Base-by-base conservation (phyloP, 139 green algal genomes). In the Auxenochlorella pyrenoidosa region DNA sequence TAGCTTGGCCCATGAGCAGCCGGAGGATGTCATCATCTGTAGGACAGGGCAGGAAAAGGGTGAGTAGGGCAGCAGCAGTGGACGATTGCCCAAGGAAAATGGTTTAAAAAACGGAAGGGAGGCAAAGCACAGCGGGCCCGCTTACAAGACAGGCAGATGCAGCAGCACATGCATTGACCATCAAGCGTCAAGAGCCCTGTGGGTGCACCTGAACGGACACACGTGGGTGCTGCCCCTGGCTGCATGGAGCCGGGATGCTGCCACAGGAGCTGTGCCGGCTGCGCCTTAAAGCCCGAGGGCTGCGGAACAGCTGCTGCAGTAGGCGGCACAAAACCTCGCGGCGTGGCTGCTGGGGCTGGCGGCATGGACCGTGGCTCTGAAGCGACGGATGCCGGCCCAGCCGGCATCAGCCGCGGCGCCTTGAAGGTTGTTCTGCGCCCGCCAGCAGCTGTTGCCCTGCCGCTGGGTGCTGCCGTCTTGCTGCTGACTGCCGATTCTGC, bases 21-120 rank as follows among this genome's bases (percentile, higher is more conserved):
- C 16, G 3, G 22, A 87, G 70, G 34, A 87, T 87, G 70, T 87
- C 82, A 19, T 68, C 51, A 59, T 66, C 82, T 87, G 82, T 24
- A 54, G 47, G 47, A 54, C n/a, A n/a, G n/a, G n/a, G n/a, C n/a
- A n/a, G n/a, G n/a, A n/a, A n/a, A n/a, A n/a, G n/a, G n/a, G n/a
- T n/a, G n/a, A n/a, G n/a, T n/a, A n/a, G n/a, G n/a, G n/a, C n/a
- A n/a, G n/a, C n/a, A n/a, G n/a, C n/a, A n/a, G n/a, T n/a, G n/a
- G n/a, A n/a, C n/a, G n/a, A n/a, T n/a, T n/a, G n/a, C n/a, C n/a
- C n/a, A n/a, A n/a, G n/a, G n/a, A n/a, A n/a, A n/a, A n/a, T n/a
- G n/a, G n/a, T n/a, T n/a, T n/a, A n/a, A n/a, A n/a, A n/a, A n/a
- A n/a, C n/a, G n/a, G n/a, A n/a, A n/a, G n/a, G n/a, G n/a, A n/a